Conservation (phyloP, 1,284 basidiomycete genomes). For the Takashimella tepidaria region DNA sequence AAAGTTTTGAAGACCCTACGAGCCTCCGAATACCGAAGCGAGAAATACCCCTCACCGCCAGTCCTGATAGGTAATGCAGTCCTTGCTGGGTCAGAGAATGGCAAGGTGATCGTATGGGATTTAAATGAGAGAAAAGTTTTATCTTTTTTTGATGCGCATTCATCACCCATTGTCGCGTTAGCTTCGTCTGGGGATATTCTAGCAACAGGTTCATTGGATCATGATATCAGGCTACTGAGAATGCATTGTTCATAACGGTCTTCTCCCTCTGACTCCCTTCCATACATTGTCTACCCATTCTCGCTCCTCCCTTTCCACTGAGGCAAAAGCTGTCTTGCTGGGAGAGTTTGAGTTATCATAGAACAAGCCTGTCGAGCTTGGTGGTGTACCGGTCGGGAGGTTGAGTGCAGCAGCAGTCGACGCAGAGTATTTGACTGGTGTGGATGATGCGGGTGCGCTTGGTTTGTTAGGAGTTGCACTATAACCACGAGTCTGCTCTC, state of each 20-base stretch:
- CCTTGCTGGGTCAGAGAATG: slow-evolving; percentile 85
- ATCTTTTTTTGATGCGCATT: slow-evolving; percentile 60
- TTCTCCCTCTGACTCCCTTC: slow-evolving; percentile 32
- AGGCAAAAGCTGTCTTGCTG: slow-evolving; percentile 6
- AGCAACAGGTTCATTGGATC: slow-evolving; percentile 16
- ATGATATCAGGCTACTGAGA: slow-evolving; percentile 9
- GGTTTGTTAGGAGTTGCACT: slow-evolving; percentile 6
- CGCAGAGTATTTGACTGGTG: slow-evolving; percentile 1
- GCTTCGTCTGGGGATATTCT: slow-evolving; percentile 27
- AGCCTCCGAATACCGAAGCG: slow-evolving; percentile 25
- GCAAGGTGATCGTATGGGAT: slow-evolving; percentile 84
- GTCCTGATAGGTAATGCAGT: slow-evolving; percentile 49
- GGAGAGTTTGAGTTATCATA: slow-evolving; percentile 20
- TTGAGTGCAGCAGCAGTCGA: neutral
- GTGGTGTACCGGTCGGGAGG: slow-evolving; percentile 1
- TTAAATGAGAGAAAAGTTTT: slow-evolving; percentile 73
- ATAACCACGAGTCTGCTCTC: slow-evolving; percentile 11
- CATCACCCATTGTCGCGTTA: slow-evolving; percentile 36
- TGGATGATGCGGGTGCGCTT: slow-evolving; percentile 2
- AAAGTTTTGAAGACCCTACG: slow-evolving; percentile 81
- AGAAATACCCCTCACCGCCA: slow-evolving; percentile 33
- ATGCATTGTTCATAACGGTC: neutral
- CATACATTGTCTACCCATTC: slow-evolving; percentile 45
- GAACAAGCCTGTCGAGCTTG: slow-evolving; percentile 30
- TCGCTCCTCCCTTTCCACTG: slow-evolving; percentile 40